Base-by-base conservation (phyloP, 2,329 filamentous ascomycete species). In the Diaporthe velutina region DNA sequence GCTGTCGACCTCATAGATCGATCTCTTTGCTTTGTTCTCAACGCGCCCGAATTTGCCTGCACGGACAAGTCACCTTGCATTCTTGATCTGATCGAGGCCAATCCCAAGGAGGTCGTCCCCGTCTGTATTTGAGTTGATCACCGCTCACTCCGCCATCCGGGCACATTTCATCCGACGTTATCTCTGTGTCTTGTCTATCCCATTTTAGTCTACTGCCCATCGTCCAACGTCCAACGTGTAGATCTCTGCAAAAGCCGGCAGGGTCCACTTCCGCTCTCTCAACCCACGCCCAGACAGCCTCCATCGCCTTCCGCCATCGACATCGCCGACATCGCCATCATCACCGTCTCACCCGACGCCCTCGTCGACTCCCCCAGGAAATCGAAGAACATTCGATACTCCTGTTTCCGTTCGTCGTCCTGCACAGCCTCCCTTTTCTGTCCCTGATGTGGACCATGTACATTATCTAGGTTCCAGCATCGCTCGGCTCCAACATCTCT, bases 401-500 rank as follows among this genome's bases (percentile, higher is more conserved):
- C 17, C 28, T 57, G 28, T 54, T 28, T 28, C 50, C n/a, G 50
- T 15, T 54, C 50, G 10, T 28, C 12, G 22, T 28, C 25, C 50
- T 54, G n/a, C n/a, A 55, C 13, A 5, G 54, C 19, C 42, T 22
- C n/a, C n/a, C 52, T 28, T 55, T 55, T 55, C n/a, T 19, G 57
- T 61, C 57, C 57, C 35, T 61, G 60, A 3, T 30, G 40, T 48
- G 25, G 40, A 22, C 60, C 40, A 15, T n/a, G 57, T 28, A 33
- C 17, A 17, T 48, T 25, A 17, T 50, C 42, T 57, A 48, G 54
- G 68, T 58, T 57, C 52, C 64, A 60, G 45, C 45, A 40, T 68
- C 35, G 30, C 38, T 67, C 68, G 54, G 48, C 72, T 54, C 61
- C 64, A 67, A 73, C 73, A 70, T 67, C 60, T 73, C 76, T 77